Percentiles rank a stretch among this genome's conserved stretches.
These are phyloP conservation scores for Torulaspora pretoriensis DNA, from an alignment of 1,139 yeast species.

Conservation along the genomic window DNA sequence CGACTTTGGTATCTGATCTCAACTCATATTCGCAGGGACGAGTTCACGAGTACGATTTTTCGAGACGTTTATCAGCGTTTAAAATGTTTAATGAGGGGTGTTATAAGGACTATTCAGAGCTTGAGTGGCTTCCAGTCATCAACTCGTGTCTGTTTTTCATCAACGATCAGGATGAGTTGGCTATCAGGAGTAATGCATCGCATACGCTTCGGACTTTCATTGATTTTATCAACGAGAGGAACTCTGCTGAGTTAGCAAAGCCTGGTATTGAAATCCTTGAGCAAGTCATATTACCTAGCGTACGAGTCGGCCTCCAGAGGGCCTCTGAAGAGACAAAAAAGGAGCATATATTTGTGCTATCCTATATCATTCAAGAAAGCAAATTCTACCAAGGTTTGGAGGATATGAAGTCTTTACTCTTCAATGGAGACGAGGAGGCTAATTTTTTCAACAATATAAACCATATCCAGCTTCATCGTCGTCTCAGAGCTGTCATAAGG, in stretches of 20 bases:
- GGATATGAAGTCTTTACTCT: conserved; percentile 64
- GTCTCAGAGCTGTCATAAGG: conserved; percentile 75
- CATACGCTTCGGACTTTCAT: conserved; percentile 61
- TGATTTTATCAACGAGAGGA: conserved; percentile 48
- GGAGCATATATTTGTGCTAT: conserved; percentile 65
- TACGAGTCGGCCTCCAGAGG: conserved; percentile 66
- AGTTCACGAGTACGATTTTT: conserved; percentile 76
- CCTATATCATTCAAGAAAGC: conserved; percentile 54
- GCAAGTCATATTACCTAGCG: conserved; percentile 56
- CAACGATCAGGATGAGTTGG: conserved; percentile 74
- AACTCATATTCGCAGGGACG: conserved; percentile 64
- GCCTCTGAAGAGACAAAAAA: conserved; percentile 59
- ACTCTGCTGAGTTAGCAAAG: conserved; percentile 38
- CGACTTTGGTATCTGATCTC: conserved; percentile 53
- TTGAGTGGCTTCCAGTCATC: conserved; percentile 79
- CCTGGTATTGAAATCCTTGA: conserved; percentile 47
- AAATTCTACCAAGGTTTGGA: conserved; percentile 51
- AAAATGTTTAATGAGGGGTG: conserved; percentile 55
- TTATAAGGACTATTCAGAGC: conserved; percentile 43
- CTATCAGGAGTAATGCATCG: conserved; percentile 75
- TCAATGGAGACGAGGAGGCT: conserved; percentile 73
- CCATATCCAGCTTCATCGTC: conserved; percentile 82
- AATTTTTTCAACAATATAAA: conserved; percentile 76
- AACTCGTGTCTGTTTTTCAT: conserved; percentile 66
- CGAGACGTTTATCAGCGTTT: conserved; percentile 65